Evolutionary conservation across 208 protist species (phyloP).

Genomic region (Trypanosoma avium): DNA sequence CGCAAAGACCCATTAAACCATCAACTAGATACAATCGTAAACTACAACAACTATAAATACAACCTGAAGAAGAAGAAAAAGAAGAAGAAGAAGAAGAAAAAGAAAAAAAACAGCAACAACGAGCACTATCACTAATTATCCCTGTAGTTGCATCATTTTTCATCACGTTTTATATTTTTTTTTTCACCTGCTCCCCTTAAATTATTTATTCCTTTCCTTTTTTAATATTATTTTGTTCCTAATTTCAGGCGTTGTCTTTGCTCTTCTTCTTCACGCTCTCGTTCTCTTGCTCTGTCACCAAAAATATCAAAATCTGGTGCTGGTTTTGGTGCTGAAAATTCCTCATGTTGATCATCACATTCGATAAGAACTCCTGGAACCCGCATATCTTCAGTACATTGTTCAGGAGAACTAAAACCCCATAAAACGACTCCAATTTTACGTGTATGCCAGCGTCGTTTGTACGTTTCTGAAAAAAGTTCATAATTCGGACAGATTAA

Average conservation of each 20-base stretch:
- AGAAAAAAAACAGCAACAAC: too few relatives aligned
- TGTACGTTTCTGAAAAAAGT: conserved; percentile 58
- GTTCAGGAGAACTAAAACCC: conserved; percentile 54
- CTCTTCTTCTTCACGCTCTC: conserved; percentile 41
- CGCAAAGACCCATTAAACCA: too few relatives aligned
- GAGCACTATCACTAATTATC: too few relatives aligned
- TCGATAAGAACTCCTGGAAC: conserved; percentile 65
- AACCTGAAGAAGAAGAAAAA: too few relatives aligned
- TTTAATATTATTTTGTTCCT: background rate
- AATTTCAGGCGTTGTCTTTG: conserved; percentile 32
- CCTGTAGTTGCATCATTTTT: background rate
- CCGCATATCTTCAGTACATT: conserved; percentile 76
- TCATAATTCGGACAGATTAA: conserved; percentile 70
- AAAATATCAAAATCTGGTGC: conserved; percentile 80
- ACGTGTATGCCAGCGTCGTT: conserved; percentile 63
- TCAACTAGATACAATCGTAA: too few relatives aligned
- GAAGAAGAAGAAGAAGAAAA: too few relatives aligned
- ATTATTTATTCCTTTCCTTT: background rate
- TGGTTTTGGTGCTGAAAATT: conserved; percentile 52
- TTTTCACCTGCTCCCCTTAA: background rate
- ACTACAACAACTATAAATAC: too few relatives aligned
- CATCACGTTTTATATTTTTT: background rate
- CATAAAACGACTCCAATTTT: conserved; percentile 76
- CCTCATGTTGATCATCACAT: conserved; percentile 69
- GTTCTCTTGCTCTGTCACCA: conserved; percentile 63